Evolutionary conservation across 495 filamentous ascomycete species (phyloP).

Genomic region (Daldinia caldariorum): DNA sequence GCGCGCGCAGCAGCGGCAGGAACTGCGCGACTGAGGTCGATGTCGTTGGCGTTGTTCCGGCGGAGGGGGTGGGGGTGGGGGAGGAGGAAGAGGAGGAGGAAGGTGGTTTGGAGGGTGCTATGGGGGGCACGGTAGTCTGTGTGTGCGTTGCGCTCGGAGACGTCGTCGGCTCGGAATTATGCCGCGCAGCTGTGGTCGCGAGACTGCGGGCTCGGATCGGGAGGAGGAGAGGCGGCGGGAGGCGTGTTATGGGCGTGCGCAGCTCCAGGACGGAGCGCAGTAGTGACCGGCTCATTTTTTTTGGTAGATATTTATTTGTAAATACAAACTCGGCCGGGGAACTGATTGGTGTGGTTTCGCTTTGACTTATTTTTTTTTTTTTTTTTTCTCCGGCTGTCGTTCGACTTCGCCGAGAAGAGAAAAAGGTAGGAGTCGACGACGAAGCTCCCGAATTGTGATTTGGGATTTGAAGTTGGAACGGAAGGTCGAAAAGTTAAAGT

Average conservation of each 20-base stretch:
- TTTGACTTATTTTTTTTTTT: too few species aligned
- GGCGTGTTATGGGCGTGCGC: constrained; percentile 49
- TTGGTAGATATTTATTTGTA: too few species aligned
- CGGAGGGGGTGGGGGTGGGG: constrained; percentile 36
- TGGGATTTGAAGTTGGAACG: constrained; percentile 24
- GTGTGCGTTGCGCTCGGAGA: constrained; percentile 36
- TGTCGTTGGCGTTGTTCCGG: constrained; percentile 42
- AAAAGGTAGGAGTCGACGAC: constrained; percentile 1
- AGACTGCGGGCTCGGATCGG: constrained; percentile 41
- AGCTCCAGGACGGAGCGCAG: constrained; percentile 61
- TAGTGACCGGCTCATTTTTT: constrained; percentile 56
- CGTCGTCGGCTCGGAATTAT: constrained; percentile 44
- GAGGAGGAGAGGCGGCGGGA: constrained; percentile 48
- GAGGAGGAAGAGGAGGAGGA: constrained; percentile 31
- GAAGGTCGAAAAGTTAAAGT: constrained; percentile 42
- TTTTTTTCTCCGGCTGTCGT: neutral
- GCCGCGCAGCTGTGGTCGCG: constrained; percentile 33
- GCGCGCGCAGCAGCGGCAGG: constrained; percentile 79
- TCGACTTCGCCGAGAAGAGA: neutral
- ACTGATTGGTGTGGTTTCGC: neutral
- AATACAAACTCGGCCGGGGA: too few species aligned
- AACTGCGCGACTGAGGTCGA: constrained; percentile 69
- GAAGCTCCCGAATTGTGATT: constrained; percentile 21
- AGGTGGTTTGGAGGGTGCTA: constrained; percentile 55
- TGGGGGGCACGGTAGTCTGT: constrained; percentile 47